Evolutionary conservation across 148 eudicot species (phyloP).

Genomic region (Nepenthes gracilis): DNA sequence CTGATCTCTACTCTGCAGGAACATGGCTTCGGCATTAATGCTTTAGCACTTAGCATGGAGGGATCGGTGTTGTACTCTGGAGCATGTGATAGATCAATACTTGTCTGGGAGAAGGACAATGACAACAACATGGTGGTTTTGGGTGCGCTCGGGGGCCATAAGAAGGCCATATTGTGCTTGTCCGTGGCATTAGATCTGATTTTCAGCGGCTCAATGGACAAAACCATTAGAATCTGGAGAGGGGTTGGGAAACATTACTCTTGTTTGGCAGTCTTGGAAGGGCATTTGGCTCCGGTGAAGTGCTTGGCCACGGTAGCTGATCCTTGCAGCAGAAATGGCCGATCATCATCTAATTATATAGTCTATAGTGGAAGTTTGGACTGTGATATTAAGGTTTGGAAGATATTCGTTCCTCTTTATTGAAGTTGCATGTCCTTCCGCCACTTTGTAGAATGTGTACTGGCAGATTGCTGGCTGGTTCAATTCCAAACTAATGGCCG

Average conservation of each 20-base stretch:
- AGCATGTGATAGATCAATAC: slow-evolving; percentile 48
- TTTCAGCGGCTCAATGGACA: slow-evolving; percentile 80
- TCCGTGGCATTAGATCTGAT: slow-evolving; percentile 33
- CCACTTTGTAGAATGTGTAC: not conserved
- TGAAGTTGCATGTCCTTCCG: not conserved
- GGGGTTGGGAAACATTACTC: slow-evolving; percentile 26
- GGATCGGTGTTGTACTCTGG: slow-evolving; percentile 68
- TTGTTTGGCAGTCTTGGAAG: slow-evolving; percentile 67
- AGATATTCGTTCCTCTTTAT: slow-evolving; percentile 33
- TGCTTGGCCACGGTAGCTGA: slow-evolving; percentile 43
- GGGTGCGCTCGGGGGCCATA: slow-evolving; percentile 61
- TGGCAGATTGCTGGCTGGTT: not conserved
- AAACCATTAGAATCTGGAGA: slow-evolving; percentile 78
- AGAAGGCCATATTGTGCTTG: slow-evolving; percentile 60
- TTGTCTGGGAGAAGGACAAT: slow-evolving; percentile 56
- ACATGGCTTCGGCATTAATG: slow-evolving; percentile 71
- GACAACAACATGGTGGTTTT: slow-evolving; percentile 28
- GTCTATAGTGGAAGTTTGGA: slow-evolving; percentile 81
- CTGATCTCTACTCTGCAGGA: slow-evolving; percentile 38
- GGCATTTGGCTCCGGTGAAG: slow-evolving; percentile 76
- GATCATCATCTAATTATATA: slow-evolving; percentile 31
- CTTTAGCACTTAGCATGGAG: slow-evolving; percentile 52
- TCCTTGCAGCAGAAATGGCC: slow-evolving; percentile 16
- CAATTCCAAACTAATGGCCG: not conserved
- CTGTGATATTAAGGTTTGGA: slow-evolving; percentile 77